Percentiles rank a stretch among this genome's conserved stretches.
These are phyloP conservation scores for Kuraishia hungarica DNA, from an alignment of 805 yeast genomes.

Conservation along the genomic window DNA sequence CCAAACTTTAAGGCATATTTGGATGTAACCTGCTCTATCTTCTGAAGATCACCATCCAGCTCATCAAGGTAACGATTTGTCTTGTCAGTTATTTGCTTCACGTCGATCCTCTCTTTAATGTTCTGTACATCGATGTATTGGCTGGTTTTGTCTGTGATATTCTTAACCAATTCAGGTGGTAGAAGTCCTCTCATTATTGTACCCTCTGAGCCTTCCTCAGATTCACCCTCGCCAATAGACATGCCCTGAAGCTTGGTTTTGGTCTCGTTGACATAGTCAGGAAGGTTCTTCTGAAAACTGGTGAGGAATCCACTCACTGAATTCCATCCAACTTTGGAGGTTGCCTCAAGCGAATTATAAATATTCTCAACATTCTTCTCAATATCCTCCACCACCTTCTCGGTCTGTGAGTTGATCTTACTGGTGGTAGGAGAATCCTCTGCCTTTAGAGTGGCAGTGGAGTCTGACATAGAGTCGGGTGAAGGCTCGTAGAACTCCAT, in stretches of 20 bases:
- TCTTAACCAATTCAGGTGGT: conserved; percentile 6
- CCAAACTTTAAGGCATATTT: conserved; percentile 50
- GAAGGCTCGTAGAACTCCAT: conserved; percentile 24
- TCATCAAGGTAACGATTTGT: conserved; percentile 63
- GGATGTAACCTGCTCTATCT: conserved; percentile 63
- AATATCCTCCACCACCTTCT: conserved; percentile 46
- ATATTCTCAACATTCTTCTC: conserved; percentile 30
- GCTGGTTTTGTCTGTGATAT: conserved; percentile 39
- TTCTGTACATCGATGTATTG: conserved; percentile 45
- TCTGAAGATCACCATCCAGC: conserved; percentile 66
- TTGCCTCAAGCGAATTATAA: conserved; percentile 34
- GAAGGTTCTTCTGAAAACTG: conserved; percentile 22
- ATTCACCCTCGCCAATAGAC: conserved; percentile 8
- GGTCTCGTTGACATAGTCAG: conserved; percentile 20
- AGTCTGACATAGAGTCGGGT: conserved; percentile 13
- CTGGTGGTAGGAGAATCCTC: neutral
- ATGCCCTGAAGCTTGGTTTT: conserved; percentile 15
- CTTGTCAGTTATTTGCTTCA: conserved; percentile 20
- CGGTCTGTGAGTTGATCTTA: conserved; percentile 37
- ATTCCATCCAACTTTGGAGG: conserved; percentile 26
- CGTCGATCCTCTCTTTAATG: neutral
- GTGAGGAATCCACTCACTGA: conserved; percentile 25
- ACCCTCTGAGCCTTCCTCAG: conserved; percentile 8
- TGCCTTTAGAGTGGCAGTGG: conserved; percentile 12
- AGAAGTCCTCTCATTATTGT: conserved; percentile 14